phyloP scores from a whole-genome alignment of 2,329 filamentous ascomycete species.

The Aspergillus felis region DNA sequence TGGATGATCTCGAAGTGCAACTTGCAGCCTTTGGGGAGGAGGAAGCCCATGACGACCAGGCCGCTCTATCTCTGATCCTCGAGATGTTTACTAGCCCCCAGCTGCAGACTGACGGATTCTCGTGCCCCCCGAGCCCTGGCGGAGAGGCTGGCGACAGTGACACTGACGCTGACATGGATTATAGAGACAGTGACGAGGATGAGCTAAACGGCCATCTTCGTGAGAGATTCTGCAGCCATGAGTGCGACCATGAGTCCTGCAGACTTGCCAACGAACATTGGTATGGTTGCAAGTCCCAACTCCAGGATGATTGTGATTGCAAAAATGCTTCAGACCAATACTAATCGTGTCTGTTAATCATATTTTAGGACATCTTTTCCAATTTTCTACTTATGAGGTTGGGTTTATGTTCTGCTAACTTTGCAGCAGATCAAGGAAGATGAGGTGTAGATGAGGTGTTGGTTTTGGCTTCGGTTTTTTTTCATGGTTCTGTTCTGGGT shows the following conservation, averaged over 20 bases:
- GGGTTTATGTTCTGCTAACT: background rate
- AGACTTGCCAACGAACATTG: background rate
- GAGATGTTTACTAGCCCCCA: background rate
- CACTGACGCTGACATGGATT: too few relatives aligned
- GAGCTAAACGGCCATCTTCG: background rate
- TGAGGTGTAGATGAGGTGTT: background rate
- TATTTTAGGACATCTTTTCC: background rate
- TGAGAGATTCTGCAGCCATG: background rate
- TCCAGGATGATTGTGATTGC: background rate
- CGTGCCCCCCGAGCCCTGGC: too few relatives aligned
- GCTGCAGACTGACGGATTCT: background rate
- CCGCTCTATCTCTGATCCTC: background rate
- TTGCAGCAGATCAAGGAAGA: background rate
- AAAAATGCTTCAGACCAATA: background rate
- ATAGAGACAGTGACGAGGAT: background rate
- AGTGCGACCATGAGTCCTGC: background rate
- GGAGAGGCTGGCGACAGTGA: background rate
- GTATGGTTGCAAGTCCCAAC: background rate
- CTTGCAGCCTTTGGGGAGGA: background rate
- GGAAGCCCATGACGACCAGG: background rate
- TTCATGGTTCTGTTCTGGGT: background rate
- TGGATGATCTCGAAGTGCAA: background rate
- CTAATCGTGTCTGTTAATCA: background rate
- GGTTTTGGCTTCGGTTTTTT: background rate
- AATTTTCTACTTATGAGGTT: background rate